These are phyloP conservation scores for Sporisorium exsertum DNA, from an alignment of 1,284 basidiomycete species.

Conservation along the genomic window DNA sequence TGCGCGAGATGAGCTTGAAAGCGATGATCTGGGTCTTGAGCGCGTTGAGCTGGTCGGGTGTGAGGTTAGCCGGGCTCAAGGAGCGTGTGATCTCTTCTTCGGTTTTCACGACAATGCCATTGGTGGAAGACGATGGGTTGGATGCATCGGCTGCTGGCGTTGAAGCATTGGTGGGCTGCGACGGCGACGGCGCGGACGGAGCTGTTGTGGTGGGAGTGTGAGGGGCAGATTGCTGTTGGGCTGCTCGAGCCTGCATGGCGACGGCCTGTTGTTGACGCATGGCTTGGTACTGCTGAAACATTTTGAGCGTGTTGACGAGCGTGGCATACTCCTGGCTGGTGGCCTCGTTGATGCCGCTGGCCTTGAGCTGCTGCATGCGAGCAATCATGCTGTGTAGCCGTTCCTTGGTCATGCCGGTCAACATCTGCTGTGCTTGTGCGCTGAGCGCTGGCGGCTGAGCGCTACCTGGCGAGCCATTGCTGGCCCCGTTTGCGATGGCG, in stretches of 20 bases:
- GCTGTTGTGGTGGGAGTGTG: slow-evolving; percentile 15
- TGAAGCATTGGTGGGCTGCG: slow-evolving; percentile 23
- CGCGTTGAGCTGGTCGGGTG: slow-evolving; percentile 82
- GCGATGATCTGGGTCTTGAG: slow-evolving; percentile 90
- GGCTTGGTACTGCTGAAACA: slow-evolving; percentile 66
- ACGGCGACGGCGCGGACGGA: slow-evolving; percentile 34
- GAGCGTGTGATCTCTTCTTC: slow-evolving; percentile 40
- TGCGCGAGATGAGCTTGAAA: slow-evolving; percentile 84
- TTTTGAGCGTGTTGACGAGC: slow-evolving; percentile 65
- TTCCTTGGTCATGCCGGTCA: slow-evolving; percentile 67
- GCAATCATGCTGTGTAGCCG: slow-evolving; percentile 60
- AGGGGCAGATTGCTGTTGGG: slow-evolving; percentile 14
- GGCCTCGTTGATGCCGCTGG: slow-evolving; percentile 68
- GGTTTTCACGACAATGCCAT: slow-evolving; percentile 46
- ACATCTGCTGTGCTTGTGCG: slow-evolving; percentile 59
- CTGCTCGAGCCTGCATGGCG: slow-evolving; percentile 45
- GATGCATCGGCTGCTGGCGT: slow-evolving; percentile 26
- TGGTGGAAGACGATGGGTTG: slow-evolving; percentile 19
- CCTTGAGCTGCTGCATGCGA: slow-evolving; percentile 70
- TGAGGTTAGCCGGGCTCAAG: slow-evolving; percentile 72
- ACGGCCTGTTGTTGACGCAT: slow-evolving; percentile 62
- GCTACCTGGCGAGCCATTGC: slow-evolving; percentile 32
- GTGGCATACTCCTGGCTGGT: slow-evolving; percentile 68
- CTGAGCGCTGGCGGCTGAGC: slow-evolving; percentile 40
- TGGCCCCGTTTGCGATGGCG: slow-evolving; percentile 45